These are phyloP conservation scores for Krasilnikovozyma curviuscula DNA, from an alignment of 768 basidiomycete species.

Conservation along the genomic window DNA sequence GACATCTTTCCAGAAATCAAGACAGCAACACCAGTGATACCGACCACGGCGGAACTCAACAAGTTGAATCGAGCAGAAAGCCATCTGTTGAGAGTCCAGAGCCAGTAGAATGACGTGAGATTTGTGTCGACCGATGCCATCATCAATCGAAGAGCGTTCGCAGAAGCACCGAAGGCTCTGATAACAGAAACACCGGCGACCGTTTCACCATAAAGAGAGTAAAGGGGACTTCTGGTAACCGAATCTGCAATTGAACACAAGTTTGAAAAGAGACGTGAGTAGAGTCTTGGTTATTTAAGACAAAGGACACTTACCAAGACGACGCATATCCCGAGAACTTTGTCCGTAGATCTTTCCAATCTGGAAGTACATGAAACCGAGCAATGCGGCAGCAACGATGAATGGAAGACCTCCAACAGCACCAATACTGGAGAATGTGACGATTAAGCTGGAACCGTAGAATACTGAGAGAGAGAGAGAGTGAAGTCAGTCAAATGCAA, in stretches of 20 bases:
- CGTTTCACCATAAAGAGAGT: conserved; percentile 21
- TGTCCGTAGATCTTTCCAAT: conserved; percentile 47
- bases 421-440: conserved; percentile 43
- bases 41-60: conserved; percentile 49
- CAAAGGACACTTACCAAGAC: conserved; percentile 25
- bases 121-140: conserved; percentile 16
- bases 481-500: too few relatives aligned
- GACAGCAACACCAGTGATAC: conserved; percentile 48
- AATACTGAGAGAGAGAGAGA: conserved; percentile 44
- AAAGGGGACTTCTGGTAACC: conserved; percentile 16
- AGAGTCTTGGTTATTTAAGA: too few relatives aligned
- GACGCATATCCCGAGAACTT: conserved; percentile 67
- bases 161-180: conserved; percentile 18
- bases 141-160: conserved; percentile 6
- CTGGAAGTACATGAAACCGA: conserved; percentile 51
- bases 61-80: conserved; percentile 69
- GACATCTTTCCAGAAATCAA: conserved; percentile 50
- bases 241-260: not conserved
- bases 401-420: conserved; percentile 59
- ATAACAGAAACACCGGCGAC: conserved; percentile 22
- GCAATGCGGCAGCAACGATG: conserved; percentile 37
- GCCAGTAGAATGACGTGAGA: conserved; percentile 16
- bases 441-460: conserved; percentile 42
- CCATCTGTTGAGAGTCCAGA: conserved; percentile 14
- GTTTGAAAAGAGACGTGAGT: too few relatives aligned